These are phyloP conservation scores for Uronychia setigera DNA, from an alignment of 73 alveolate species.

Conservation along the genomic window DNA sequence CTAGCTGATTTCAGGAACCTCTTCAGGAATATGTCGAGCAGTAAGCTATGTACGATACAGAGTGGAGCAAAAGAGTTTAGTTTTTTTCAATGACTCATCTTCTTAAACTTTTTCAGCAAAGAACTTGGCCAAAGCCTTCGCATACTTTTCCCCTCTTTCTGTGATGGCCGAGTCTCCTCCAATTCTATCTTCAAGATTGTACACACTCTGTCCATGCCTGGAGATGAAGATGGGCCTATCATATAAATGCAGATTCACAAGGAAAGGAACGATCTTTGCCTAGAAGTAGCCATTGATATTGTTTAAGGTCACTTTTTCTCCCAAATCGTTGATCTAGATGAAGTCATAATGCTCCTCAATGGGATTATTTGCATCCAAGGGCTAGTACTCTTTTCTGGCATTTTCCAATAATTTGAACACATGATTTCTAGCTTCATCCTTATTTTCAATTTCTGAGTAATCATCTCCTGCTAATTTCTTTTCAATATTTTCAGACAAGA, in stretches of 20 bases:
- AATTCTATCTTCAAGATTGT: constrained; percentile 60
- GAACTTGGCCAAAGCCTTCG: constrained; percentile 31
- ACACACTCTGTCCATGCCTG: constrained; percentile 79
- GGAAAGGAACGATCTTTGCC: constrained; percentile 40
- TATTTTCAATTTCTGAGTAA: constrained; percentile 35
- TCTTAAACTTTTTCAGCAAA: constrained; percentile 17
- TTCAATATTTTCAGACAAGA: constrained; percentile 33
- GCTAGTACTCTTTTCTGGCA: not conserved
- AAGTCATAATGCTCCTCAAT: constrained; percentile 40
- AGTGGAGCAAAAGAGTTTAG: constrained; percentile 39
- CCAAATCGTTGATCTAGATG: constrained; percentile 45
- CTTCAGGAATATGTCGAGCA: constrained; percentile 14
- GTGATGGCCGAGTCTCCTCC: constrained; percentile 60
- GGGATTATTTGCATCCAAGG: constrained; percentile 17
- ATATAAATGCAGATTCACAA: constrained; percentile 62
- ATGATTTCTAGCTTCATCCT: constrained; percentile 26
- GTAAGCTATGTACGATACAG: constrained; percentile 54
- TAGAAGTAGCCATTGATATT: constrained; percentile 36
- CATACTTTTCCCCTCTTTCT: constrained; percentile 51
- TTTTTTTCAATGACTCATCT: not conserved
- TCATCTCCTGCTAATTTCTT: constrained; percentile 24
- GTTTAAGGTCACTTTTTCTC: constrained; percentile 28
- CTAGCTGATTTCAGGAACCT: constrained; percentile 4
- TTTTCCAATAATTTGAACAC: constrained; percentile 26
- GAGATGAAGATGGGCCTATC: constrained; percentile 74